A percentile compares a stretch with the other conserved stretches of the same genome.
Evolutionary conservation across 2,329 filamentous ascomycete species (phyloP).

Genomic region (Penicillium rolfsii): DNA sequence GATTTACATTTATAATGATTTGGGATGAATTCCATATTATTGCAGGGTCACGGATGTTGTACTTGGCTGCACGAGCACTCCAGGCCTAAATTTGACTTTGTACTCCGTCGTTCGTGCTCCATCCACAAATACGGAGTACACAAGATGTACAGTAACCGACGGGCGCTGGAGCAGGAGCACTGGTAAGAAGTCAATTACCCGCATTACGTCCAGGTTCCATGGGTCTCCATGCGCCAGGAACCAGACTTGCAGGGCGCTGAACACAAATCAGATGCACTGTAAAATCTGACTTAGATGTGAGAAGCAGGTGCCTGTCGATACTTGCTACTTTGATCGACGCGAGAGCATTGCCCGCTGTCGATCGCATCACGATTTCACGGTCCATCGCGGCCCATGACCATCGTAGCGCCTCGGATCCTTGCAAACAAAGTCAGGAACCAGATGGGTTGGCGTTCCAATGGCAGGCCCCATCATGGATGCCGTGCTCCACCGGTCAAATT

Average conservation of each 20-base stretch:
- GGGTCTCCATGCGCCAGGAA: constrained; percentile 17
- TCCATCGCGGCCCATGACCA: constrained; percentile 3
- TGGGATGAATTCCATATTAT: not conserved
- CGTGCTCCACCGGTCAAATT: constrained; percentile 24
- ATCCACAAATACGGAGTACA: not conserved
- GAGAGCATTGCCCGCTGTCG: not conserved
- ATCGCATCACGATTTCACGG: constrained; percentile 4
- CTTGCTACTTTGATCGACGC: constrained; percentile 17
- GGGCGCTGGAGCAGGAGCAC: too few species aligned
- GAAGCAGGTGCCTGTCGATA: constrained; percentile 24
- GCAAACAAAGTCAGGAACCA: constrained; percentile 1
- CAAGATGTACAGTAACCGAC: not conserved
- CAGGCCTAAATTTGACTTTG: not conserved
- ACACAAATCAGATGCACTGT: constrained; percentile 1
- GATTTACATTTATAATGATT: not conserved
- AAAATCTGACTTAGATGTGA: not conserved
- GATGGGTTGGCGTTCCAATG: constrained; percentile 10
- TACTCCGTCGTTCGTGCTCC: not conserved
- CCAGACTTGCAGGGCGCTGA: constrained; percentile 4
- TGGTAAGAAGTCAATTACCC: not conserved
- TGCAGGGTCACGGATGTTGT: too few species aligned
- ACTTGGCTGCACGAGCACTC: not conserved
- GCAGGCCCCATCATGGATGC: constrained; percentile 9
- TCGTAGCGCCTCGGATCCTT: not conserved
- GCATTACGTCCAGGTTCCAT: constrained; percentile 5